These are phyloP conservation scores for Talaromyces sp. DNA, from an alignment of 2,329 filamentous ascomycete genomes.

Conservation along the genomic window DNA sequence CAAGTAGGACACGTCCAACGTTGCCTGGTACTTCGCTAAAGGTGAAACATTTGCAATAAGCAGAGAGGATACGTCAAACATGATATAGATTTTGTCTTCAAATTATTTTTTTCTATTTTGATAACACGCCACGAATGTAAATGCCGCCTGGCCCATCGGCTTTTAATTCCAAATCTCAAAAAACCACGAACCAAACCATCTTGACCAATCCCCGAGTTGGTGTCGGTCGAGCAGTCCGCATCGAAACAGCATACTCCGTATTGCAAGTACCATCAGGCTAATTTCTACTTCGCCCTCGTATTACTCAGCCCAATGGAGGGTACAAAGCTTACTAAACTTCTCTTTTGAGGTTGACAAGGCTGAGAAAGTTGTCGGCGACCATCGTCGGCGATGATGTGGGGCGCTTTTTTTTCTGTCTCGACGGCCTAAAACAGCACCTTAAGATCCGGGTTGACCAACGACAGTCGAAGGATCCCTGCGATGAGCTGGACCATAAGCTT, in stretches of 20 bases:
- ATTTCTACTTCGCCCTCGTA: neutral
- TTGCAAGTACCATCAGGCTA: neutral
- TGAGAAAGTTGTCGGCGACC: conserved; percentile 1
- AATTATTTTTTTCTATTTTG: neutral
- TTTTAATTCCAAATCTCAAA: neutral
- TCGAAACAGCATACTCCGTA: neutral
- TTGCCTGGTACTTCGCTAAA: neutral
- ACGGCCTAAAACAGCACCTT: neutral
- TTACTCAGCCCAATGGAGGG: neutral
- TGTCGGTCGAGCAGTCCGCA: neutral
- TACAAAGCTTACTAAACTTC: neutral
- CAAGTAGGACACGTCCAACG: neutral
- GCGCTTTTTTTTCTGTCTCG: neutral
- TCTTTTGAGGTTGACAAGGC: neutral
- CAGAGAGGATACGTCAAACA: neutral
- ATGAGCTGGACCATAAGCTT: neutral
- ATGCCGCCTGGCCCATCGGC: neutral
- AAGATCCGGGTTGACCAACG: neutral
- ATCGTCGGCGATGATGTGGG: conserved; percentile 1
- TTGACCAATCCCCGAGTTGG: neutral
- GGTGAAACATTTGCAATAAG: neutral
- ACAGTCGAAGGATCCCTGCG: neutral
- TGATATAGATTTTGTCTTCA: neutral
- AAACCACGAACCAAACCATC: neutral
- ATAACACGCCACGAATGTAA: neutral